A percentile compares a stretch with the other conserved stretches of the same genome.
Evolutionary conservation across 2,329 filamentous ascomycete species (phyloP).

Genomic region (Hansfordia pulvinata): DNA sequence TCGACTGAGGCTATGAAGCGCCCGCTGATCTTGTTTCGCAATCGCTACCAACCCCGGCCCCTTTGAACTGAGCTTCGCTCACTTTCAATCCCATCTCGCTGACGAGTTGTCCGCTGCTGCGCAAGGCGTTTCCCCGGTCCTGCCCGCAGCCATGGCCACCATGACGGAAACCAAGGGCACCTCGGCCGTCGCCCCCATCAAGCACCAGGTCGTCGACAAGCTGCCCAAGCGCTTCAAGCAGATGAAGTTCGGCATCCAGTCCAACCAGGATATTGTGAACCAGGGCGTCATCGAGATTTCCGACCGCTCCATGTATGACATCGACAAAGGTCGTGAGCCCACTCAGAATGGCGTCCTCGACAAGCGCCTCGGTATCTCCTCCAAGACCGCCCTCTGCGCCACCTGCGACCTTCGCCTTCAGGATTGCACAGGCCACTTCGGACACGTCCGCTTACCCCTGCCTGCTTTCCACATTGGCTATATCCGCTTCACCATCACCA

Average conservation of each 20-base stretch:
- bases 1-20: no score
- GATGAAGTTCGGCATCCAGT: slow-evolving; percentile 91
- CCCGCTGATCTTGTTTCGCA: no score
- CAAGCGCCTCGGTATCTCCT: slow-evolving; percentile 65
- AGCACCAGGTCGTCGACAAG: slow-evolving; percentile 82
- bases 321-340: slow-evolving; percentile 63
- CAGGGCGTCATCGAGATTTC: slow-evolving; percentile 91
- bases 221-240: slow-evolving; percentile 85
- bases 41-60: no score
- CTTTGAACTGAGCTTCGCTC: no score
- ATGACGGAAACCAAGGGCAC: slow-evolving; percentile 8
- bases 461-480: slow-evolving; percentile 96
- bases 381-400: slow-evolving; percentile 63
- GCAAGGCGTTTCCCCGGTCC: no score
- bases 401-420: slow-evolving; percentile 75
- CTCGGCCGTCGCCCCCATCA: slow-evolving; percentile 31
- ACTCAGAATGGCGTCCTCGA: slow-evolving; percentile 80
- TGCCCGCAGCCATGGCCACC: slow-evolving; percentile 12
- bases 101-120: neutral
- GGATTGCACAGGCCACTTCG: slow-evolving; percentile 89
- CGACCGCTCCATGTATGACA: slow-evolving; percentile 87
- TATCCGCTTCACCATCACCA: slow-evolving; percentile 81
- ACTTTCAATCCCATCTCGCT: slow-evolving; percentile 2
- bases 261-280: slow-evolving; percentile 86
- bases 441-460: slow-evolving; percentile 78